Conservation (phyloP, 306 rosid species). For the Echinosophora koreensis region DNA sequence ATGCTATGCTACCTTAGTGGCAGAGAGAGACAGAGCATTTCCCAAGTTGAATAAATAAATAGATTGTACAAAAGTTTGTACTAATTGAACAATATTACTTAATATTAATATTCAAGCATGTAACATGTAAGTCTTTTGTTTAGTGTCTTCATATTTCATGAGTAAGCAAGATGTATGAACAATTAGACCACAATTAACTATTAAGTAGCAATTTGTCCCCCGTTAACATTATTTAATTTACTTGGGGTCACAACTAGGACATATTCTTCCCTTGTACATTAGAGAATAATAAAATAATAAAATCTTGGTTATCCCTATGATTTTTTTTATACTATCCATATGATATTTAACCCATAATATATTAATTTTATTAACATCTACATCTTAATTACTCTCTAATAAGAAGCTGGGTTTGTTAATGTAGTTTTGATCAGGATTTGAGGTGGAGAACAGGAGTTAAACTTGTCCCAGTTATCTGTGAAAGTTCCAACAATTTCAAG, state of each 20-base stretch:
- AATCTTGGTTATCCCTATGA: not conserved
- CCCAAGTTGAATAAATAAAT: not conserved
- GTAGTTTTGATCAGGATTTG: conserved; percentile 90
- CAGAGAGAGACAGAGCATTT: conserved; percentile 26
- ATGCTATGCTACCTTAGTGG: not conserved
- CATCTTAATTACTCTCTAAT: conserved; percentile 1
- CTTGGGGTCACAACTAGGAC: not conserved
- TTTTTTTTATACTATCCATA: not conserved
- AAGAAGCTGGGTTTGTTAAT: not conserved
- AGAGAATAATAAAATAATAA: not conserved
- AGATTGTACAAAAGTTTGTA: not conserved
- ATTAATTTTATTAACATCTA: not conserved
- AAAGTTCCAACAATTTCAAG: conserved; percentile 73
- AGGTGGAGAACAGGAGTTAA: conserved; percentile 88
- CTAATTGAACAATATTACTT: not conserved
- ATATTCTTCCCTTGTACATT: not conserved
- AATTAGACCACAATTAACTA: not conserved
- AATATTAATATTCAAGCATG: not conserved
- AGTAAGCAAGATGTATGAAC: no score
- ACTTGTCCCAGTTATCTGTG: conserved; percentile 76
- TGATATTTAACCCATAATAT: not conserved
- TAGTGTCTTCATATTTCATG: no score
- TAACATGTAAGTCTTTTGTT: no score
- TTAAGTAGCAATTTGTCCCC: not conserved
- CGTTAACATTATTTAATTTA: conserved; percentile 8